Evolutionary conservation across 257 asterid species (phyloP).

Genomic region (Henckelia pumila): DNA sequence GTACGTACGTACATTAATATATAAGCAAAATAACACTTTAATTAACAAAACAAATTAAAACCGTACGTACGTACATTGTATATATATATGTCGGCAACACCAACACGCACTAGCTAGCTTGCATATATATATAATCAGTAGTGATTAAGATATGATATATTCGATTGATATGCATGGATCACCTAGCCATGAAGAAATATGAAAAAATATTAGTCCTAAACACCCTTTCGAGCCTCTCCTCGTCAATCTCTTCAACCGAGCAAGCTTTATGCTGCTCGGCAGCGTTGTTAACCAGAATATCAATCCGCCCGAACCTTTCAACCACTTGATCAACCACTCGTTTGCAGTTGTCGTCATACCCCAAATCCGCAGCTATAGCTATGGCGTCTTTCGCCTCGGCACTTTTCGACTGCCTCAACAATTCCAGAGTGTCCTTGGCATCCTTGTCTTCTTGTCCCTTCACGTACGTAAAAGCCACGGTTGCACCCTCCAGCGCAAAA

Average conservation of each 20-base stretch:
- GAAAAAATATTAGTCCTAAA: constrained; percentile 55
- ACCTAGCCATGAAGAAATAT: constrained; percentile 28
- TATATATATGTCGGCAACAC: no score
- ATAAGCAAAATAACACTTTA: no score
- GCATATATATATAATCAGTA: no score
- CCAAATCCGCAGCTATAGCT: constrained; percentile 43
- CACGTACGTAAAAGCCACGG: constrained; percentile 51
- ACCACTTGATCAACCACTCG: constrained; percentile 48
- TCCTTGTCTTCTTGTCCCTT: constrained; percentile 44
- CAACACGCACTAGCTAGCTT: no score
- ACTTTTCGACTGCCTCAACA: constrained; percentile 34
- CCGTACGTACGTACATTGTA: no score
- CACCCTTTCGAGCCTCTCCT: constrained; percentile 38
- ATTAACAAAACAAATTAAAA: no score
- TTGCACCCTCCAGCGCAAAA: constrained; percentile 56
- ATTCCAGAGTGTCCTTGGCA: constrained; percentile 43
- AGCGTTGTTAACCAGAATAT: constrained; percentile 50
- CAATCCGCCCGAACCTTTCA: constrained; percentile 36
- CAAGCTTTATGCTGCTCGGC: constrained; percentile 42
- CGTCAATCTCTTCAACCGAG: constrained; percentile 47
- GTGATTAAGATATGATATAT: no score
- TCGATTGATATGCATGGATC: no score
- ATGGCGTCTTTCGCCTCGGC: constrained; percentile 30
- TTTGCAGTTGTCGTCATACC: constrained; percentile 52
- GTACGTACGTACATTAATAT: no score